Percentiles rank a stretch among this genome's conserved stretches.
These are phyloP conservation scores for Melanogaster broomeanus DNA, from an alignment of 768 basidiomycete genomes.

Conservation along the genomic window DNA sequence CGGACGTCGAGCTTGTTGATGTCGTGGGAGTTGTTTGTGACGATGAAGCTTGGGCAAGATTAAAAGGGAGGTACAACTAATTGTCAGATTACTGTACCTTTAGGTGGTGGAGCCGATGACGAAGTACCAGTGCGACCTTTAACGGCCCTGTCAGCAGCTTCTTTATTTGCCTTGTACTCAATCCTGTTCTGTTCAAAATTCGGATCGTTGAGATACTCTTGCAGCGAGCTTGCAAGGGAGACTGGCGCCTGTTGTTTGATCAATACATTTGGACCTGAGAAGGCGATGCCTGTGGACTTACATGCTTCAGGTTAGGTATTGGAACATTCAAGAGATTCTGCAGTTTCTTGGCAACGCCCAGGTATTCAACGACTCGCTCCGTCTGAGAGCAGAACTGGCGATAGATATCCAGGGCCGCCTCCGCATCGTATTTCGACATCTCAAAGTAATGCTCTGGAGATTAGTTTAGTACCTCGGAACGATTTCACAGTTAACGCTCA, in stretches of 20 bases:
- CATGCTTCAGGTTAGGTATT: conserved; percentile 92
- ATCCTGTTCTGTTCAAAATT: conserved; percentile 94
- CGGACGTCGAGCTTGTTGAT: conserved; percentile 19
- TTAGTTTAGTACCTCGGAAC: conserved; percentile 13
- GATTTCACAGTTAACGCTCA: conserved; percentile 37
- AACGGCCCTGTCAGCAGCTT: conserved; percentile 49
- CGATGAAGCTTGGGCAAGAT: conserved; percentile 12
- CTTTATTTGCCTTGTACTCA: conserved; percentile 87
- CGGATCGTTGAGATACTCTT: conserved; percentile 95
- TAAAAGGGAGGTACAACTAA: background rate
- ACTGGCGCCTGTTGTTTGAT: conserved; percentile 75
- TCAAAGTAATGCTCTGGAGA: conserved; percentile 90
- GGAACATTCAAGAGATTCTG: conserved; percentile 92
- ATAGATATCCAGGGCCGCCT: conserved; percentile 83
- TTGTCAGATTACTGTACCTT: conserved; percentile 29
- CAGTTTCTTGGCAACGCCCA: conserved; percentile 89
- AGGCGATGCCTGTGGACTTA: conserved; percentile 33
- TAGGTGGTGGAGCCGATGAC: conserved; percentile 6
- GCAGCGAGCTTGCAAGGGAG: conserved; percentile 87
- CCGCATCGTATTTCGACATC: conserved; percentile 94
- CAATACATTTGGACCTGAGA: background rate
- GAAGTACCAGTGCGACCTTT: conserved; percentile 9
- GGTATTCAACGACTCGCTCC: conserved; percentile 88
- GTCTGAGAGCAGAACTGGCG: conserved; percentile 94
- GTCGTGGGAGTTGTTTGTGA: conserved; percentile 16